Base-by-base conservation (phyloP, 2,329 filamentous ascomycete genomes). In the Neophaeococcomyces aloes region DNA sequence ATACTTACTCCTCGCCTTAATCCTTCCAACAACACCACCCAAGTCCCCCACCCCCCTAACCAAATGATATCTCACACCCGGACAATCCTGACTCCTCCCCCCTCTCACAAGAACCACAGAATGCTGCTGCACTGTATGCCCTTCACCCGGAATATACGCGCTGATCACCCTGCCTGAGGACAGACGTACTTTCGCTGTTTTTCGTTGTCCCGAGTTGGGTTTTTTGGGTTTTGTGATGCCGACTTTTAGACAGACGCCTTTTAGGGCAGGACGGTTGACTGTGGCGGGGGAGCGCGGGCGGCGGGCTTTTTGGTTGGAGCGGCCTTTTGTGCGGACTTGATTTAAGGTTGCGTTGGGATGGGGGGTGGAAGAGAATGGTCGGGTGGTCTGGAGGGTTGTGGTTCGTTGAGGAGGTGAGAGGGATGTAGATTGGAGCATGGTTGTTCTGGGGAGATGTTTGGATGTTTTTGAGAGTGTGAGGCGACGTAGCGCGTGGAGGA, bases 111-210 rank as follows among this genome's bases (percentile, higher is more conserved):
- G 72, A 44, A 98, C 91, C 36, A 98, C 91, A 57, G 84, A 93
- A 72, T 98, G 93, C 74, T 96, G 91, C 73, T 96, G 89, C 53
- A 96, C 88, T 65, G 96, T 98, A 69, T 98, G 91, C 38, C 91
- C 89, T 76, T 96, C 89, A 41, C 91, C 91, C 27, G 88, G 87
- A 59, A 98, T 95, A 69, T 95, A 96, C 19, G 85, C 86, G 47
- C 86, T 94, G 50, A 98, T 74, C 47, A 93, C 76, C 60, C 80
- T 86, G 44, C 91, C 91, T 51, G 78, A 88, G 48, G 84, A 91
- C 61, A 98, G 70, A 55, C 88, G 75, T 15, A 98, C 82, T 71
- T 89, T 86, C 2, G 89, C 89, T 46, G 86, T 91, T 72, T 98
- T 98, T 51, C 91, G 75, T 73, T 96, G 87, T 44, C 88, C 91